Base-by-base conservation (phyloP, 2,329 filamentous ascomycete genomes). In the Beauveria caledonica region DNA sequence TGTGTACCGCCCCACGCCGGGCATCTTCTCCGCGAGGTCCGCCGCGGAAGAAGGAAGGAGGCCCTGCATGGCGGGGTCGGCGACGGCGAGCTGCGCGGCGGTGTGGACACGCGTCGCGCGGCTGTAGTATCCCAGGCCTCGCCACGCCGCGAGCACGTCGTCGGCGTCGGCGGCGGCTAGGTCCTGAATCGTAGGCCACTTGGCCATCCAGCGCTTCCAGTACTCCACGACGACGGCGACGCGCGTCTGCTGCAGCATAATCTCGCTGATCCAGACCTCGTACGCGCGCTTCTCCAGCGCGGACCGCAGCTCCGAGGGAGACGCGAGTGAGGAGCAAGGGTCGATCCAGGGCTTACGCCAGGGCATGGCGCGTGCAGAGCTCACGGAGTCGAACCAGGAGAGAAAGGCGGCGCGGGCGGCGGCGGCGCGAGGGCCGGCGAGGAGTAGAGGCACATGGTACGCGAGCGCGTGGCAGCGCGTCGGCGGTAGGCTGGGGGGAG, bases 191-290 rank as follows among this genome's bases (percentile, higher is more conserved):
- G 81, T 83, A 0, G 83, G 83, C 83, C 84, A 87, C 60, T 78
- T 77, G 1, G 69, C 74, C 74, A 84, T 84, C 84, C 84, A 87
- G 1, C 75, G 75, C 33, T 80, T 82, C 81, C 84, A 87, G 68
- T 87, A 87, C 53, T 80, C 81, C 21, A 86, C 80, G 0, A 86
- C 84, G 7, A 79, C 80, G 2, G 80, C 77, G 4, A 87, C 84
- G 29, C 84, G 81, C 2, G 84, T 87, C 71, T 87, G 84, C 69
- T 87, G 84, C 11, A 86, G 76, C 84, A 87, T 87, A 65, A 86
- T 81, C 72, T 87, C 84, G 66, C 80, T 84, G 67, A 87, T 85
- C 82, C 84, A 86, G 51, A 87, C 84, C 68, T 86, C 79, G 71
- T 87, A 87, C 2, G 84, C 84, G 52, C 84, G 79, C 33, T 73